Base-by-base conservation (phyloP, 1,284 basidiomycete genomes). In the Cryptococcus wingfieldii region DNA sequence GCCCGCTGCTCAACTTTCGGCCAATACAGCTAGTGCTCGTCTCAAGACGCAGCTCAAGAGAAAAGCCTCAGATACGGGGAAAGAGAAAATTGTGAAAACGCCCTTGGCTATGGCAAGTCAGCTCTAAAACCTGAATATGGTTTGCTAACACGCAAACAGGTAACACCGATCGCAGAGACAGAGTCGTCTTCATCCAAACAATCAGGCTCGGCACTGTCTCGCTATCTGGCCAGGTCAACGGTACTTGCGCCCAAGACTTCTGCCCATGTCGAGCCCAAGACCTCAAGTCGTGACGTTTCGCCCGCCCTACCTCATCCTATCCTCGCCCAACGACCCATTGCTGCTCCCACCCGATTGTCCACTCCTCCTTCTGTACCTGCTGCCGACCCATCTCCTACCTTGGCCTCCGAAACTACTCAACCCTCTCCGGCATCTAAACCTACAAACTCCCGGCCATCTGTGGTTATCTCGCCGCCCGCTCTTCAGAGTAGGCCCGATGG, bases 151-250 rank as follows among this genome's bases (percentile, higher is more conserved):
- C 3, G 31, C 31, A 34, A 10, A 34, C 31, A 34, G 31, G 7
- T 8, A 2, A 34, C 6, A 8, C 7, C 31, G 2, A 34, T 10
- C 31, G 10, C 31, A 10, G 7, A 34, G 31, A 34, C 31, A 10
- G 31, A 34, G 31, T 10, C 31, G 31, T 34, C 31, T 34, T 34
- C 31, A 34, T 34, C 31, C 31, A 19, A 38, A 43, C 18, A 42
- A 31, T 27, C 31, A 10, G 16, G 45, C 42, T 54, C 56, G 13
- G 51, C 56, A 10, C 47, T 54, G 2, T 54, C 56, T 25, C 51
- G 52, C 6, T 58, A 58, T 38, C 52, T 58, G 14, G 47, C 56
- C 6, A 54, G 50, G n/a, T 58, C 56, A 8, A 12, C 52, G 4
- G 42, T 54, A 10, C 39, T 50, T 8, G 13, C 53, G 16, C 14